Evolutionary conservation across 2,329 filamentous ascomycete genomes (phyloP).

Genomic region (Botrytis aclada): DNA sequence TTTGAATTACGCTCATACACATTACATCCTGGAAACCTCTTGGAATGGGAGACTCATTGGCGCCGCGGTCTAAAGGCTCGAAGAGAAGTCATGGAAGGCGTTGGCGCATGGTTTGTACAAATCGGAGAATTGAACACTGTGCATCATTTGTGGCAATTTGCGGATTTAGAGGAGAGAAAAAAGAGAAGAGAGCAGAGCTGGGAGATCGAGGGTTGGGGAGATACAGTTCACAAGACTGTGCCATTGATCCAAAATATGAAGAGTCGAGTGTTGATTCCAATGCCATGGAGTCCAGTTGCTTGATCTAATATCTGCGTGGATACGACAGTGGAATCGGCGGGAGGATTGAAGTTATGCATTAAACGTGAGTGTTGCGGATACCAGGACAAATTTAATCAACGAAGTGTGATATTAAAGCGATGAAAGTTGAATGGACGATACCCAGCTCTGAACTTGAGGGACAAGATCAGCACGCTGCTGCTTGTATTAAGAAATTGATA

Average conservation of each 20-base stretch:
- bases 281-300: constrained; percentile 93
- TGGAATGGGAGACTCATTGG: constrained; percentile 99
- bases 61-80: constrained; percentile 84
- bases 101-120: constrained; percentile 98
- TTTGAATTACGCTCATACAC: constrained; percentile 98
- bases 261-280: constrained; percentile 86
- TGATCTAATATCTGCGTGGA: neutral
- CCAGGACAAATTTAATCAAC: neutral
- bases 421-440: neutral
- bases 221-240: constrained; percentile 97
- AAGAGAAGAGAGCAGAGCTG: constrained; percentile 89
- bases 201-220: constrained; percentile 91
- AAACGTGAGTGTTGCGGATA: constrained; percentile 3
- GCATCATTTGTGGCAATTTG: constrained; percentile 98
- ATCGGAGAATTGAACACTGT: constrained; percentile 97
- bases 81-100: constrained; percentile 96
- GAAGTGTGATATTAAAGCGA: constrained; percentile 6
- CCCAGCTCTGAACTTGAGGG: neutral
- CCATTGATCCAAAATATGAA: constrained; percentile 96
- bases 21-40: constrained; percentile 87
- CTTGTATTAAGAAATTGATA: neutral
- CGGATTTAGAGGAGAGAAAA: constrained; percentile 91
- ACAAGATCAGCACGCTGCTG: constrained; percentile 26
- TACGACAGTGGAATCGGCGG: neutral
- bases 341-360: neutral